Evolutionary conservation across 768 basidiomycete species (phyloP).

Genomic region (Albatrellus ellisii): DNA sequence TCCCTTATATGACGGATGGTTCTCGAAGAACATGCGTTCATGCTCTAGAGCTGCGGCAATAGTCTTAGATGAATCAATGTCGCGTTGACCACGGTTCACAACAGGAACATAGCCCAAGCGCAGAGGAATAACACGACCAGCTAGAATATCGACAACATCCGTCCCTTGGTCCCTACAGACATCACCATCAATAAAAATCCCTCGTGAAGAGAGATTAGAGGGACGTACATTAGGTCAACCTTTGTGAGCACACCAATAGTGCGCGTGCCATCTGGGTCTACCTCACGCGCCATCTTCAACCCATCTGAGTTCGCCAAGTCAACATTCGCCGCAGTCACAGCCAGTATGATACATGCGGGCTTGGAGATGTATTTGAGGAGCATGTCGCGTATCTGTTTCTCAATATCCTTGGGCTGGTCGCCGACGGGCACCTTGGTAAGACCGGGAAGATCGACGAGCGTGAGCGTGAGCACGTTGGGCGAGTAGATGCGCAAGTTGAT

Average conservation of each 20-base stretch:
- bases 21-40: constrained; percentile 92
- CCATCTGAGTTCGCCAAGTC: constrained; percentile 99
- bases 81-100: constrained; percentile 95
- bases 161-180: constrained; percentile 84
- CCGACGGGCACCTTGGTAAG: constrained; percentile 92
- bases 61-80: constrained; percentile 83
- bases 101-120: constrained; percentile 97
- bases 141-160: constrained; percentile 97
- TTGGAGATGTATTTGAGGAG: constrained; percentile 89
- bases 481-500: constrained; percentile 98
- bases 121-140: constrained; percentile 91
- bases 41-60: constrained; percentile 78
- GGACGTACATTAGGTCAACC: constrained; percentile 85
- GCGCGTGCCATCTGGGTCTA: constrained; percentile 91
- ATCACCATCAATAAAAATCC: constrained; percentile 3
- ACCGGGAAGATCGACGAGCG: constrained; percentile 94
- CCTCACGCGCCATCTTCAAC: constrained; percentile 88
- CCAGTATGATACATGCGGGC: constrained; percentile 91
- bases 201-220: constrained; percentile 4
- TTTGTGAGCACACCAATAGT: constrained; percentile 99
- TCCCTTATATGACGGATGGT: constrained; percentile 82
- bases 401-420: constrained; percentile 94
- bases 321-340: constrained; percentile 90
- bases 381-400: constrained; percentile 97
- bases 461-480: constrained; percentile 93